Conservation (phyloP, 2,329 filamentous ascomycete genomes). For the Beauveria bassiana region DNA sequence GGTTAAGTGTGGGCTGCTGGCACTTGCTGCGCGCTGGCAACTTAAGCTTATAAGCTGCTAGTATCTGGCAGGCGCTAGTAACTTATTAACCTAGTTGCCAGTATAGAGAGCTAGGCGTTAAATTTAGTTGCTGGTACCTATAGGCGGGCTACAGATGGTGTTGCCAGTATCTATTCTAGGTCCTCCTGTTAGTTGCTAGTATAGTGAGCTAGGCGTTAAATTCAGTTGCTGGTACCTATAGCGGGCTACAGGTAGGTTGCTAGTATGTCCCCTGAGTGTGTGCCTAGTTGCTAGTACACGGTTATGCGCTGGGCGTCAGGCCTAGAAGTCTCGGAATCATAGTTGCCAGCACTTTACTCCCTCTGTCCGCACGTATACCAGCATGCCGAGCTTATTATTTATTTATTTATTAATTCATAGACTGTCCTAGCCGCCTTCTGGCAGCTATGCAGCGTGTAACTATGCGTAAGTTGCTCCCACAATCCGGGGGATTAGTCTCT, state of each 20-base stretch:
- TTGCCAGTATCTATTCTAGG: background rate
- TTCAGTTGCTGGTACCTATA: background rate
- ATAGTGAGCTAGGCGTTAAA: background rate
- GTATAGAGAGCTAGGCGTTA: background rate
- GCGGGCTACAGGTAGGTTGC: background rate
- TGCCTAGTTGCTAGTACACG: background rate
- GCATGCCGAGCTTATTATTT: background rate
- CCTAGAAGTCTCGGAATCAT: background rate
- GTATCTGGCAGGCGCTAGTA: too few species aligned
- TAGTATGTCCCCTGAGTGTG: background rate
- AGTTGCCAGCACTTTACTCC: background rate
- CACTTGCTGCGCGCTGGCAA: too few species aligned
- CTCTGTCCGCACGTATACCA: background rate
- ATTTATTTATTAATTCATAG: too few species aligned
- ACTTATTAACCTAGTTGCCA: too few species aligned
- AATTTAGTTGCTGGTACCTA: background rate
- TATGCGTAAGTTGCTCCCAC: too few species aligned
- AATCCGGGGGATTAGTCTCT: too few species aligned
- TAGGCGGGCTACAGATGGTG: background rate
- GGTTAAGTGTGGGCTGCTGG: too few species aligned
- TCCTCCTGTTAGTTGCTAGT: background rate
- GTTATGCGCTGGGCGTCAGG: background rate
- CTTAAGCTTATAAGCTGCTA: too few species aligned
- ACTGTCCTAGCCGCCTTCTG: too few species aligned
- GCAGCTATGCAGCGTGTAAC: too few species aligned